Conservation (phyloP, 805 yeast species). For the Lachancea sp. region DNA sequence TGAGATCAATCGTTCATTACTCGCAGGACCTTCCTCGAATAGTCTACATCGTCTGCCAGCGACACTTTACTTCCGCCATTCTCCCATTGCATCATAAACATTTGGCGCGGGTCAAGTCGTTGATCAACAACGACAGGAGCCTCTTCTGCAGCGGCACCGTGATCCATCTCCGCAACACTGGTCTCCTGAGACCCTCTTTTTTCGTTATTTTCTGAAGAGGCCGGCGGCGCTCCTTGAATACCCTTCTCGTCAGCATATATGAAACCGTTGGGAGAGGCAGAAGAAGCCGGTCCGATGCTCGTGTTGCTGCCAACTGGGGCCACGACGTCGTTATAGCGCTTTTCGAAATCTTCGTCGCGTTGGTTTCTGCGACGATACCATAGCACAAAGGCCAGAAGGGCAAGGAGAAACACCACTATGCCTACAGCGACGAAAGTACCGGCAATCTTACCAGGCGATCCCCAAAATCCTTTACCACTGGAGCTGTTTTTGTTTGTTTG, state of each 20-base stretch:
- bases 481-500: slow-evolving; percentile 9
- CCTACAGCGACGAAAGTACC: slow-evolving; percentile 83
- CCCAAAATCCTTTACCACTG: slow-evolving; percentile 45
- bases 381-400: slow-evolving; percentile 38
- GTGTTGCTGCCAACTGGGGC: slow-evolving; percentile 10
- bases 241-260: slow-evolving; percentile 23
- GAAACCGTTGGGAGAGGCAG: slow-evolving; percentile 14
- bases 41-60: slow-evolving; percentile 44
- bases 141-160: slow-evolving; percentile 3
- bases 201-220: slow-evolving; percentile 1
- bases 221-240: slow-evolving; percentile 9
- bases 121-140: slow-evolving; percentile 34
- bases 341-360: slow-evolving; percentile 22
- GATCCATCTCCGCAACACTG: not conserved
- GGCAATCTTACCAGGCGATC: slow-evolving; percentile 69
- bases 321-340: slow-evolving; percentile 20
- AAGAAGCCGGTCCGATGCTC: slow-evolving; percentile 13
- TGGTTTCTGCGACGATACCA: slow-evolving; percentile 21
- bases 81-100: slow-evolving; percentile 18
- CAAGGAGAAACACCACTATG: slow-evolving; percentile 42
- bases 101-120: slow-evolving; percentile 30
- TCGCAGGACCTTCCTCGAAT: slow-evolving; percentile 41
- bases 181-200: slow-evolving; percentile 3
- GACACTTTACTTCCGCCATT: slow-evolving; percentile 24
- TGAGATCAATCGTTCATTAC: slow-evolving; percentile 32